Evolutionary conservation across 192 early-diverging fungal genomes (phyloP), one percentile per base, ranked within the genome.

Genomic region (Anaeromyces robustus): DNA sequence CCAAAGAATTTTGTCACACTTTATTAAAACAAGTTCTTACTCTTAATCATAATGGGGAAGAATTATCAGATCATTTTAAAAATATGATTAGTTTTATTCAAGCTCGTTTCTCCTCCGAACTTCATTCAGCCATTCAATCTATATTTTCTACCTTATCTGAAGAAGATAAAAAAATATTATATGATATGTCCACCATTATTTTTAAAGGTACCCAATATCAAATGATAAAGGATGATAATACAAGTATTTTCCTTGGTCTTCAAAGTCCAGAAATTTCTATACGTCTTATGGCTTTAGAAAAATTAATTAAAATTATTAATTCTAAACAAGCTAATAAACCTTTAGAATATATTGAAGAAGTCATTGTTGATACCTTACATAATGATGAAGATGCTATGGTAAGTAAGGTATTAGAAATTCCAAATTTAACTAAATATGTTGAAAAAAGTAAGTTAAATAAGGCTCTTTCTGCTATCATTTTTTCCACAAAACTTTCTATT

Each of bases 191-290:
- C 17, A 80, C 88, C 6, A 82, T 84, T 39, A 85, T 85, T 16
- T 92, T 92, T 81, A 82, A 87, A 30, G 92, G 91, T 68, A 90
- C 90, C 26, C 84, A 87, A 12, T 88, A 89, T 80, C 87, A 92
- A 80, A 81, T 92, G 3, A 83, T 96, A 18, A 86, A 89, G 80
- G 91, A 92, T 68, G 87, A 90, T 9, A 89, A 90, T 77, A 95
- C 94, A 1, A 95, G 94, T 6, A 84, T 97, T 29, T 96, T 89
- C 81, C 88, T 96, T 78, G 92, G 92, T 86, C 86, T 97, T 78
- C 90, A 93, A 79, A 93, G 94, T 79, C 86, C 89, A 1, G 90
- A 96, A 28, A 79, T 89, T 0, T 86, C 89, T 18, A 89, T 95
- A 29, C 89, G 96, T 14, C 84, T 94, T 30, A 80, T 93, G 11